Conservation (phyloP, 768 basidiomycete species). For the Pleurotus cornucopiae region DNA sequence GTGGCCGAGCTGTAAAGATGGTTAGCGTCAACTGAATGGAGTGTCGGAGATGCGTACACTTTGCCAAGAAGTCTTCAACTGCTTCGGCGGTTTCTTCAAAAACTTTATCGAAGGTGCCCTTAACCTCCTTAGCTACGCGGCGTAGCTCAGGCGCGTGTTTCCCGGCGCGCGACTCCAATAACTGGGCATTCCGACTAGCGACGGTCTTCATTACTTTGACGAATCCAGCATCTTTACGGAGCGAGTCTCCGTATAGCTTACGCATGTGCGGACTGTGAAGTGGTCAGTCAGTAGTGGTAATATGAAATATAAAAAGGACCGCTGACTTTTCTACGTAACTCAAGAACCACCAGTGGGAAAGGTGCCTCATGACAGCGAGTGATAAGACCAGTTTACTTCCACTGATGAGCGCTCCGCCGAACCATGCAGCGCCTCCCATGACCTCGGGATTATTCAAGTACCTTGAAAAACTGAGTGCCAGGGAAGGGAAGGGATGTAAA, state of each 20-base stretch:
- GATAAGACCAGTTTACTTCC: constrained; percentile 88
- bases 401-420: constrained; percentile 88
- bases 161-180: constrained; percentile 73
- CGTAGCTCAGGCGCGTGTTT: constrained; percentile 79
- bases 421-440: constrained; percentile 94
- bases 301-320: constrained; percentile 1
- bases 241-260: constrained; percentile 87
- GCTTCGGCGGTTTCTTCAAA: constrained; percentile 91
- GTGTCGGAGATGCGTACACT: constrained; percentile 54
- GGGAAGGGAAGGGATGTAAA: neutral
- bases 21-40: constrained; percentile 1
- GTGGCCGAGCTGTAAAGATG: constrained; percentile 67
- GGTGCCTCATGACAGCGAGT: constrained; percentile 78
- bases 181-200: constrained; percentile 75
- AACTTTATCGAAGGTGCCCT: constrained; percentile 93
- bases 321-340: constrained; percentile 85
- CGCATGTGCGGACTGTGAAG: constrained; percentile 90
- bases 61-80: constrained; percentile 90
- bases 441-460: constrained; percentile 95
- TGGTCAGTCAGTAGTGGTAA: constrained; percentile 1
- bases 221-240: constrained; percentile 95
- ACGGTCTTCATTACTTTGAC: constrained; percentile 97
- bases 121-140: constrained; percentile 81
- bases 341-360: constrained; percentile 97
- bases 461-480: constrained; percentile 28